Percentiles rank a stretch among this genome's conserved stretches.
Evolutionary conservation across 148 eudicot species (phyloP).

Genomic region (Dianthus caryophyllus): DNA sequence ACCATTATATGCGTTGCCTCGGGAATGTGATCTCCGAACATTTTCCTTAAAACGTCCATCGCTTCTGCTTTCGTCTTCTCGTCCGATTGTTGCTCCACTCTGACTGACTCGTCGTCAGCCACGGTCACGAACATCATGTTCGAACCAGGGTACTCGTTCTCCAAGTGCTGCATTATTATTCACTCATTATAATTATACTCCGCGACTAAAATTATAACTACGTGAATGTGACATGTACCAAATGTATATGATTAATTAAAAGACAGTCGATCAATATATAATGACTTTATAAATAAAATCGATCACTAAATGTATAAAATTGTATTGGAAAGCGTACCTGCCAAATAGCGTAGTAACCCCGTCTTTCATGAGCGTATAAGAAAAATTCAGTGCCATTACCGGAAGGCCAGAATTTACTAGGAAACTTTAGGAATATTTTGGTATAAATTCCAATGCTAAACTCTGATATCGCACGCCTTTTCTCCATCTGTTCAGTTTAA

Average conservation of each 20-base stretch:
- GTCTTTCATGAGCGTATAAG: constrained; percentile 26
- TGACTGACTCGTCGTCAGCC: constrained; percentile 22
- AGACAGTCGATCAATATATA: no score
- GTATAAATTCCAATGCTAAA: constrained; percentile 27
- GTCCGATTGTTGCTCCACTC: constrained; percentile 29
- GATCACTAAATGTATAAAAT: no score
- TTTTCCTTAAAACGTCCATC: constrained; percentile 28
- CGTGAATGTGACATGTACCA: no score
- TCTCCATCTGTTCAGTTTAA: constrained; percentile 26
- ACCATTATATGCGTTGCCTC: constrained; percentile 22
- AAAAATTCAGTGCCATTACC: constrained; percentile 27
- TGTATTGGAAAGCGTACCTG: constrained; percentile 16
- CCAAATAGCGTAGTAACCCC: constrained; percentile 35
- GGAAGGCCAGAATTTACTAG: constrained; percentile 30
- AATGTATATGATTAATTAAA: no score
- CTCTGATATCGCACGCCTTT: constrained; percentile 24
- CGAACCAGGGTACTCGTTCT: constrained; percentile 28
- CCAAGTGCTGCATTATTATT: constrained; percentile 26
- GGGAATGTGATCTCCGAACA: constrained; percentile 33
- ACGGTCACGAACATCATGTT: constrained; percentile 27
- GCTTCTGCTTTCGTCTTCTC: constrained; percentile 28
- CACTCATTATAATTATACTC: no score
- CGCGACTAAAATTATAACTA: no score
- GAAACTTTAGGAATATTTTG: constrained; percentile 33
- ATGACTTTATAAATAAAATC: no score